Evolutionary conservation across 2,329 filamentous ascomycete species (phyloP).

Genomic region (Fusarium vanettenii): DNA sequence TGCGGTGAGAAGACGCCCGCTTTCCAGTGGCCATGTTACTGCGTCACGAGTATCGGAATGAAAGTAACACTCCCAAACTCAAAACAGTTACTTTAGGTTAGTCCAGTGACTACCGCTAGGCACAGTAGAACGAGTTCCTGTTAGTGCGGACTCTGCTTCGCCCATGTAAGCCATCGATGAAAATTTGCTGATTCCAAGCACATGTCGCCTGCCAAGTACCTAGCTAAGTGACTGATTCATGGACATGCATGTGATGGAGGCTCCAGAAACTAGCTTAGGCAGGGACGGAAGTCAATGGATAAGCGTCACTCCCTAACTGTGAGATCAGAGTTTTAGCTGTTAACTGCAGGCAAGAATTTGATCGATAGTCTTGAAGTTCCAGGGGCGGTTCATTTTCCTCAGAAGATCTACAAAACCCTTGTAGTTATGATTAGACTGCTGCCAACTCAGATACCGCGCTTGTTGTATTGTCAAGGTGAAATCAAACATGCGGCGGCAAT

Average conservation of each 20-base stretch:
- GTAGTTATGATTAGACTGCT: neutral
- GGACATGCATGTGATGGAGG: neutral
- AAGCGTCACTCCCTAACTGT: neutral
- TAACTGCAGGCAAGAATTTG: neutral
- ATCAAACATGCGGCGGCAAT: neutral
- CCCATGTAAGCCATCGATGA: neutral
- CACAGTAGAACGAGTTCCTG: neutral
- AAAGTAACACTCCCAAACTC: neutral
- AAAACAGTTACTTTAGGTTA: neutral
- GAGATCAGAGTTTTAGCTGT: neutral
- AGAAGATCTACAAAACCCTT: fast-evolving
- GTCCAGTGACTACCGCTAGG: neutral
- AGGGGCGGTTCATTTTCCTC: neutral
- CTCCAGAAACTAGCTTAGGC: neutral
- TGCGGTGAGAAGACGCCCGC: neutral
- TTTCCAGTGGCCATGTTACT: neutral
- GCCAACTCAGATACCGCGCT: neutral
- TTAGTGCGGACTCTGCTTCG: neutral
- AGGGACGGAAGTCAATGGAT: neutral
- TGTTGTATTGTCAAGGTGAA: neutral
- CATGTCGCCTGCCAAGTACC: neutral
- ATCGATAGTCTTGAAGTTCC: neutral
- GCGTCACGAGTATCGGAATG: neutral
- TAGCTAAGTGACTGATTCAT: neutral
- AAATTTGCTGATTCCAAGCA: neutral